Evolutionary conservation across 2,329 filamentous ascomycete genomes (phyloP).

Genomic region (Zalaria obscura): DNA sequence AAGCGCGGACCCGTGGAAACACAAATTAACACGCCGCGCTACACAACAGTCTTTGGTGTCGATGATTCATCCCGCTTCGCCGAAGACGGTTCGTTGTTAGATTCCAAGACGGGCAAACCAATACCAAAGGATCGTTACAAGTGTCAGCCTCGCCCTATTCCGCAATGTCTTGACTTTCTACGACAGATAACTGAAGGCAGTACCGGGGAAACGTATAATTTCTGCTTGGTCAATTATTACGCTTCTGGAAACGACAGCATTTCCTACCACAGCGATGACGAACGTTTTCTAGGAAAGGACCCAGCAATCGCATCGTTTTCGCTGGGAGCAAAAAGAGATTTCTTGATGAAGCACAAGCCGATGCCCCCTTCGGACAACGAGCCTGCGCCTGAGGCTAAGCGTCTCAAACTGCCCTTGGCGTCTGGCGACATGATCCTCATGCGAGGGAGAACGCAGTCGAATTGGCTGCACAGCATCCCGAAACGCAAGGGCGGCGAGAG

Average conservation of each 20-base stretch:
- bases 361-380: constrained; percentile 21
- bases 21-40: constrained; percentile 40
- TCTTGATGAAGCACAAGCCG: constrained; percentile 68
- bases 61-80: constrained; percentile 50
- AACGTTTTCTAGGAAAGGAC: constrained; percentile 55
- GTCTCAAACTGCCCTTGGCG: constrained; percentile 39
- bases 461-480: constrained; percentile 67
- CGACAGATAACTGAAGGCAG: constrained; percentile 49
- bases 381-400: constrained; percentile 19
- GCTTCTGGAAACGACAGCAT: constrained; percentile 65
- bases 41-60: constrained; percentile 46
- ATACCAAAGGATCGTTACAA: constrained; percentile 36
- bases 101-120: constrained; percentile 21
- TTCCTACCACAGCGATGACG: constrained; percentile 67
- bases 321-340: constrained; percentile 58
- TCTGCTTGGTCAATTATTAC: constrained; percentile 74
- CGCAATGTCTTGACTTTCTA: constrained; percentile 52
- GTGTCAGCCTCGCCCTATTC: constrained; percentile 54
- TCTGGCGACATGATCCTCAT: constrained; percentile 71
- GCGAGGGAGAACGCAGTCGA: constrained; percentile 58
- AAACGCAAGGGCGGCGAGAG: constrained; percentile 53
- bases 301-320: constrained; percentile 65
- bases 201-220: constrained; percentile 58
- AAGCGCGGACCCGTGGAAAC: constrained; percentile 45
- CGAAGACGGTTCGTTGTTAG: constrained; percentile 15